A percentile compares a stretch with the other conserved stretches of the same genome.
phyloP scores from a whole-genome alignment of 1,284 basidiomycete genomes.

The Ustilago xerochloae region DNA sequence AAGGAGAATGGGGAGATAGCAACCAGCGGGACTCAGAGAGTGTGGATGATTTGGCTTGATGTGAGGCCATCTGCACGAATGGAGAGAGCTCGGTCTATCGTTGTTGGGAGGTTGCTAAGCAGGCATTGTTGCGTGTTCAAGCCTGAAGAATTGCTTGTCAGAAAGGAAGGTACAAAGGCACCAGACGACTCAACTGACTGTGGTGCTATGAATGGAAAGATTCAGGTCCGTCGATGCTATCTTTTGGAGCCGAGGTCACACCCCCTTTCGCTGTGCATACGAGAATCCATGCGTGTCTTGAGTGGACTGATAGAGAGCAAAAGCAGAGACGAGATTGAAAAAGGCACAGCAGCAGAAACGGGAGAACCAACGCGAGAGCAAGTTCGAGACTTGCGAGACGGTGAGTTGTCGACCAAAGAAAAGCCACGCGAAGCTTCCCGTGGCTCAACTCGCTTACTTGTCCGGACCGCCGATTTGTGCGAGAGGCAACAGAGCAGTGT shows the following conservation, averaged over 20 bases:
- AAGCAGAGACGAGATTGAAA: neutral
- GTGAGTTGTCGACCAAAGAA: neutral
- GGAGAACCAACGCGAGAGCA: neutral
- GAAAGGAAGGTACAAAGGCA: neutral
- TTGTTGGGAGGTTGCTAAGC: neutral
- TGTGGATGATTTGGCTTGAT: too few species aligned
- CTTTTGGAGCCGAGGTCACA: constrained; percentile 18
- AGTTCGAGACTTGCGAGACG: neutral
- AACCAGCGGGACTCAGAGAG: neutral
- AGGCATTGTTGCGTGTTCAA: neutral
- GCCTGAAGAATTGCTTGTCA: neutral
- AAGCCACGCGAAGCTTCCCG: neutral
- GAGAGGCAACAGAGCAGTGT: neutral
- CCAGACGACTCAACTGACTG: neutral
- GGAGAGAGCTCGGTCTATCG: neutral
- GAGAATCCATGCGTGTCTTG: neutral
- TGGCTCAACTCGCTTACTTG: constrained; percentile 13
- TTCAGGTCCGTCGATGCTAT: neutral
- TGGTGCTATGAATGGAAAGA: neutral
- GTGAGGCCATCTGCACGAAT: neutral
- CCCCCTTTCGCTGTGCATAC: neutral
- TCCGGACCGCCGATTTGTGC: constrained; percentile 3
- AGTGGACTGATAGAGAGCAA: neutral
- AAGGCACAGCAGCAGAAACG: neutral
- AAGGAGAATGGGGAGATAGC: neutral